Conservation (phyloP, 257 asterid species). For the Solanum boliviense region DNA sequence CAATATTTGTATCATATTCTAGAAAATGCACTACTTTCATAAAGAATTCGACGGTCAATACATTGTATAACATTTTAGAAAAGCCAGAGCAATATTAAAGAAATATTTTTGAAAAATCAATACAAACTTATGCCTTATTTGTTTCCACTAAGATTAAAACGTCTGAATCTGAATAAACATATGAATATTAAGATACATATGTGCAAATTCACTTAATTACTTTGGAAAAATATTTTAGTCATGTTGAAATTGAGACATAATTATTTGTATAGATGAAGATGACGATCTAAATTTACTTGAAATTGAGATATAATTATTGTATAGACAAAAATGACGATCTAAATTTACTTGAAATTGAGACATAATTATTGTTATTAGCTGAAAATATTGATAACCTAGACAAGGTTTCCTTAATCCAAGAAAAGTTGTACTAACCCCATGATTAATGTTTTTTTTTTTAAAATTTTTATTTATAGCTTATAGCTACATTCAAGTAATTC, state of each 20-base stretch:
- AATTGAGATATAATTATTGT: not conserved
- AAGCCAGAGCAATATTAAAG: not conserved
- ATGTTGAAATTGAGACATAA: not conserved
- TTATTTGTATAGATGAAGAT: too few species aligned
- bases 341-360: not conserved
- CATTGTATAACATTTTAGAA: not conserved
- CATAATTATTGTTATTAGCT: not conserved
- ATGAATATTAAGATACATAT: too few species aligned
- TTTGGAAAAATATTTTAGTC: not conserved
- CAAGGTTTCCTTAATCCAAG: constrained; percentile 8
- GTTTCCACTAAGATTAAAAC: too few species aligned
- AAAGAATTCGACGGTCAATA: not conserved
- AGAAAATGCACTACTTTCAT: not conserved
- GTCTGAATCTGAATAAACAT: too few species aligned
- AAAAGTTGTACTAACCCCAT: constrained; percentile 7
- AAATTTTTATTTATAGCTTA: not conserved
- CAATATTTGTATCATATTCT: not conserved
- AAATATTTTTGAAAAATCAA: not conserved
- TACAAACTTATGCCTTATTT: not conserved
- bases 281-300: not conserved
- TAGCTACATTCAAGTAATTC: not conserved
- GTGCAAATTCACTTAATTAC: not conserved
- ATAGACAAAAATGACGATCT: not conserved
- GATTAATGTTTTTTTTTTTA: not conserved
- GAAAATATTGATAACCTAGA: not conserved